Evolutionary conservation across 495 filamentous ascomycete species (phyloP).

Genomic region (Hypoxylon crocopeplum): DNA sequence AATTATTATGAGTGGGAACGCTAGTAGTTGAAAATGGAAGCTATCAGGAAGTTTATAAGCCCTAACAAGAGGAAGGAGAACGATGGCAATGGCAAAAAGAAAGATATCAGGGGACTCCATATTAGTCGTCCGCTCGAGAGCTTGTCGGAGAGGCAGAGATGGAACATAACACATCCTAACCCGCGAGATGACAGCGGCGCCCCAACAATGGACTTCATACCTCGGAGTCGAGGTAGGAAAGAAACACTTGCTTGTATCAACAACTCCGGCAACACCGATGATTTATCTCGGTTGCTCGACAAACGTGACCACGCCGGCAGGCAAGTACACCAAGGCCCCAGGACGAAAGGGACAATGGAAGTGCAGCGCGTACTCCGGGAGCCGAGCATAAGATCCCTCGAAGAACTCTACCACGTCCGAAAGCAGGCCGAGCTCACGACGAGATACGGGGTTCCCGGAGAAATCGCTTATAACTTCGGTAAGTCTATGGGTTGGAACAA

Average conservation of each 20-base stretch:
- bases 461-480: constrained; percentile 25
- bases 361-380: constrained; percentile 22
- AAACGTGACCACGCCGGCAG: constrained; percentile 19
- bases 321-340: constrained; percentile 7
- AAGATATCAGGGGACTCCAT: neutral
- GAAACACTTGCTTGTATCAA: constrained; percentile 22
- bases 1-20: too few relatives aligned
- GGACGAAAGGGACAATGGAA: constrained; percentile 26
- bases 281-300: constrained; percentile 10
- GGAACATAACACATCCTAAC: neutral
- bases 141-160: neutral
- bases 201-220: constrained; percentile 5
- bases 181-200: neutral
- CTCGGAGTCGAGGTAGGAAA: constrained; percentile 11
- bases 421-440: constrained; percentile 12
- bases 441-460: constrained; percentile 14
- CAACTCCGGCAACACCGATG: constrained; percentile 6
- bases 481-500: constrained; percentile 28
- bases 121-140: neutral
- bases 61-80: neutral
- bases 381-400: constrained; percentile 22
- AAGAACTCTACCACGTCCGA: constrained; percentile 13
- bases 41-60: constrained; percentile 8
- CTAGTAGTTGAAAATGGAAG: too few relatives aligned
- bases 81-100: neutral